These are phyloP conservation scores for Colletotrichum scovillei DNA, from an alignment of 2,329 filamentous ascomycete species.

Conservation along the genomic window DNA sequence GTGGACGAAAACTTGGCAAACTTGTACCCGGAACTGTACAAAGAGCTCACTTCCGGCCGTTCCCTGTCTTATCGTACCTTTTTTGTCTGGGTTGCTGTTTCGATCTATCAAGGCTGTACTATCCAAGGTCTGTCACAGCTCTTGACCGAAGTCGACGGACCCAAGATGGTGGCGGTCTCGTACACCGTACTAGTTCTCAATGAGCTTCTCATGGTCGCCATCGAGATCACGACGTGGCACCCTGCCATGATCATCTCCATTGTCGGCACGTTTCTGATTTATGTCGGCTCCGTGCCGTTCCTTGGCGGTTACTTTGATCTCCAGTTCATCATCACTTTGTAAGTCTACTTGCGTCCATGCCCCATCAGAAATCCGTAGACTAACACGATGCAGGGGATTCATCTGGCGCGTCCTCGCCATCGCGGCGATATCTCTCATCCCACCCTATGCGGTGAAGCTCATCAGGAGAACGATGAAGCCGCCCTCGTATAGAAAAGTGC, in stretches of 20 bases:
- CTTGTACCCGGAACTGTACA: constrained; percentile 96
- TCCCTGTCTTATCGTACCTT: constrained; percentile 93
- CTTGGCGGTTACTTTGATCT: constrained; percentile 92
- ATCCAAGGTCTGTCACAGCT: constrained; percentile 96
- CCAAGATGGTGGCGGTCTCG: constrained; percentile 86
- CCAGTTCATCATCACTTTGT: constrained; percentile 78
- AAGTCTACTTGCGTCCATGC: constrained; percentile 45
- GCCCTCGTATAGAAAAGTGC: constrained; percentile 94
- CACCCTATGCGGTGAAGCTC: constrained; percentile 88
- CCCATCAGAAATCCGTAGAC: not conserved
- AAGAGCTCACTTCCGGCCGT: constrained; percentile 90
- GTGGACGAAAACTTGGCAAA: constrained; percentile 95
- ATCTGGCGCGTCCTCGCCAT: constrained; percentile 89
- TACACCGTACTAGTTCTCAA: constrained; percentile 95
- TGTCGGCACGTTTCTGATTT: constrained; percentile 84
- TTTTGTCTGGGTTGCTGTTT: constrained; percentile 95
- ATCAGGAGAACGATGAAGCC: constrained; percentile 88
- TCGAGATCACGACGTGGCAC: constrained; percentile 98
- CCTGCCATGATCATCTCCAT: constrained; percentile 89
- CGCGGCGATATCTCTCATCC: constrained; percentile 81
- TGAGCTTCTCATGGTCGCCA: constrained; percentile 96
- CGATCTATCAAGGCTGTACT: constrained; percentile 93
- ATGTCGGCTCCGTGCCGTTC: constrained; percentile 85
- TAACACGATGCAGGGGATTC: constrained; percentile 71
- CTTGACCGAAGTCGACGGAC: constrained; percentile 80